A percentile compares a stretch with the other conserved stretches of the same genome.
These are phyloP conservation scores for Clavispora phyllophila DNA, from an alignment of 805 yeast species.

Conservation along the genomic window DNA sequence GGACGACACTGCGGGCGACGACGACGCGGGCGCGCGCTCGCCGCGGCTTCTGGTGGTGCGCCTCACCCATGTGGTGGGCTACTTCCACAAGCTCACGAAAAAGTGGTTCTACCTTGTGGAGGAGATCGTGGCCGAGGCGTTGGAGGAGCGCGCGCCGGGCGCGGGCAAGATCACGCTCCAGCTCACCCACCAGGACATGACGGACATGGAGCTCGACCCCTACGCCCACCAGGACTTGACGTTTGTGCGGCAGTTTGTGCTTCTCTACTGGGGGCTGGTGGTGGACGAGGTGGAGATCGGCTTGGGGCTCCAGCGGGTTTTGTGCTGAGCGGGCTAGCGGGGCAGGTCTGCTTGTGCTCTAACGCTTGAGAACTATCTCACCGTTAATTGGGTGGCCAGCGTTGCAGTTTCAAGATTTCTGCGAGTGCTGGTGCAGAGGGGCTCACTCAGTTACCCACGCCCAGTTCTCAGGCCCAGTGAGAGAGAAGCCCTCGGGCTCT, in stretches of 20 bases:
- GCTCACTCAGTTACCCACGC: no score
- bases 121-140: constrained; percentile 29
- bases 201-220: constrained; percentile 41
- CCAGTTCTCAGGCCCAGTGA: no score
- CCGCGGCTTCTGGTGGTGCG: constrained; percentile 6
- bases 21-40: neutral
- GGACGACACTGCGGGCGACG: constrained; percentile 1
- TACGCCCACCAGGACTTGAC: constrained; percentile 33
- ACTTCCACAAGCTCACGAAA: constrained; percentile 35
- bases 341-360: no score
- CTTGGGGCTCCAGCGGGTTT: constrained; percentile 26
- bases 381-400: no score
- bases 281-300: constrained; percentile 30
- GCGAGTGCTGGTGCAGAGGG: no score
- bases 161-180: constrained; percentile 19
- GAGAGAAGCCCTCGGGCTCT: no score
- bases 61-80: constrained; percentile 28
- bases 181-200: constrained; percentile 37
- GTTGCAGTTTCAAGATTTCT: no score
- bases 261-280: constrained; percentile 27
- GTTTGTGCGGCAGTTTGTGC: constrained; percentile 32
- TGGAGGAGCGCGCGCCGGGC: constrained; percentile 9
- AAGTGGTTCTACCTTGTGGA: constrained; percentile 34
- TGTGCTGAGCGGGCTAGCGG: no score
- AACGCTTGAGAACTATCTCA: no score